Evolutionary conservation across 2,329 filamentous ascomycete species (phyloP), one percentile per base, ranked within the genome.

Genomic region (Neophaeococcomyces mojaviensis): DNA sequence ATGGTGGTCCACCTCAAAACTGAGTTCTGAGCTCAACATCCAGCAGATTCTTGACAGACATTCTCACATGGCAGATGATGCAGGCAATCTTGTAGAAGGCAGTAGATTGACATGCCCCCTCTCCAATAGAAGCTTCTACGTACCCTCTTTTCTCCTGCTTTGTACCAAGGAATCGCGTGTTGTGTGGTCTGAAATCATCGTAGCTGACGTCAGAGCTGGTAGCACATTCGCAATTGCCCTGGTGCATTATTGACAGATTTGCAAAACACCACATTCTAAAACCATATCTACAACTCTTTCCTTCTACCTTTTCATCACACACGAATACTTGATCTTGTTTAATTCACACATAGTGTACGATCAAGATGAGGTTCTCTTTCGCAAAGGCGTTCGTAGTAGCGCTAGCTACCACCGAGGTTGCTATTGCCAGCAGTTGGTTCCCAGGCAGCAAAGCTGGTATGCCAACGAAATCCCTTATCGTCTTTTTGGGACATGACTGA

Each of bases 401-500:
- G 59, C 71, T 94, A 48, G 83, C 85, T 62, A 78, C 83, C 33
- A 62, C 64, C 33, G 79, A 86, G 61, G 76, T 75, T 52, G 81
- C 79, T 39, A 69, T 79, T 53, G 86, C 82, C 54, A 88, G 82
- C 70, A 84, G 70, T 66, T 96, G 88, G 88, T 88, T 94, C 63
- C 32, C 32, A 35, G 33, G 41, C 31, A 64, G 78, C 63, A 92
- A 88, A 68, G 74, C 87, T 61, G 84, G 89, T 94, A 76, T 59
- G 85, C 69, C 39, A 54, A 15, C 31, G 24, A 8, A 44, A 28
- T 33, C 38, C 34, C 16, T 22, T 13, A 32, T 15, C 32, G 31
- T 47, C 37, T 47, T 15, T 22, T 13, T 34, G n/a, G 12, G 10
- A 8, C 8, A 37, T 22, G 26, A 39, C 52, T 34, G 49, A 55